Base-by-base conservation (phyloP, 2,329 filamentous ascomycete species). In the Lachnellula arida region DNA sequence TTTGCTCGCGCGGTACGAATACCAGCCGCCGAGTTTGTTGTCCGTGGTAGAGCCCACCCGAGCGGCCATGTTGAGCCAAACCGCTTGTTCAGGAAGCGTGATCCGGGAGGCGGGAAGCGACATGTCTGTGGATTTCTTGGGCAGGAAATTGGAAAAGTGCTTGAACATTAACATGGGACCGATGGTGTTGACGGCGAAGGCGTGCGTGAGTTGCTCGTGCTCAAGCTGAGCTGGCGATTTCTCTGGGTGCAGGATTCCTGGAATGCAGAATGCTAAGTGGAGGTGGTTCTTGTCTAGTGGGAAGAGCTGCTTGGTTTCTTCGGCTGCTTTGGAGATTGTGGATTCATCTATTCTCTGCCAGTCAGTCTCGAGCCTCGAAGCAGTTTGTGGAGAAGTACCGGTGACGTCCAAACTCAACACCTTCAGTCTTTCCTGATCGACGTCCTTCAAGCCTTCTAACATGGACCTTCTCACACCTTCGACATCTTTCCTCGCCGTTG, bases 11-110 rank as follows among this genome's bases (percentile, higher is more conserved):
- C 90, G 84, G 71, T 94, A 94, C 54, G 80, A 84, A 70, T 91
- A 95, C 90, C 89, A 94, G 0, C 90, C 90, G 2, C 89, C 90
- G 0, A 85, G 75, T 2, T 73, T 68, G 66, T 95, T 93, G 64
- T 93, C 88, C 0, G 79, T 75, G 22, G 87, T 87, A 34, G 81
- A 87, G 9, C 89, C 89, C 0, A 95, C 87, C 44, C 90, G 82
- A 2, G 89, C 90, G 5, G 87, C 86, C 84, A 91, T 88, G 66
- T 82, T 82, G n/a, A 87, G 79, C 77, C 86, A 89, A 2, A 85
- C 80, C 0, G 88, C 83, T 53, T 81, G 76, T 63, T 37, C 51
- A 12, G 17, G 60, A 9, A 23, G 53, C 28, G 28, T 32, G 28
- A 32, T 32, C 9, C 2, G 9, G 3, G 28, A 32, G 28, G 28